phyloP scores from a whole-genome alignment of 148 eudicot species.

The Vaccinium myrtillus region DNA sequence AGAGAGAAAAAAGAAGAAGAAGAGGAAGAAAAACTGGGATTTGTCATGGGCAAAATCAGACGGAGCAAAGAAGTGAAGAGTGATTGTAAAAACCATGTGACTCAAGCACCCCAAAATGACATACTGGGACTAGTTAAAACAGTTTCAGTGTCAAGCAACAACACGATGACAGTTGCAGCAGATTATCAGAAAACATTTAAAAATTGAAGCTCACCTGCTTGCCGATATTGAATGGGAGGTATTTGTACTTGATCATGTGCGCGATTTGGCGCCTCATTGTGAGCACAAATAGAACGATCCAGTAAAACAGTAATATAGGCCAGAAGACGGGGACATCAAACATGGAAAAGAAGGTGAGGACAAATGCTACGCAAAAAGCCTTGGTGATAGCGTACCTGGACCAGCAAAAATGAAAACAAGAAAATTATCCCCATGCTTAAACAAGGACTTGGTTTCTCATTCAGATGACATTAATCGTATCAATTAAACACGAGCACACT shows the following conservation, averaged over 20 bases:
- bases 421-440: background rate
- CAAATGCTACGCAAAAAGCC: slow-evolving; percentile 58
- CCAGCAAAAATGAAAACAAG: background rate
- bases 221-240: slow-evolving; percentile 75
- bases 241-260: slow-evolving; percentile 90
- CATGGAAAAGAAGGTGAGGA: slow-evolving; percentile 63
- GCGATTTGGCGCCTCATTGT: slow-evolving; percentile 91
- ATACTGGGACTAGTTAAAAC: background rate
- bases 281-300: slow-evolving; percentile 74
- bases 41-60: background rate
- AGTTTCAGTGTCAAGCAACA: background rate
- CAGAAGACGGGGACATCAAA: slow-evolving; percentile 81
- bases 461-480: background rate
- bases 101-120: slow-evolving; percentile 6
- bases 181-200: background rate
- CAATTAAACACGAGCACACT: background rate
- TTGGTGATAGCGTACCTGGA: slow-evolving; percentile 75
- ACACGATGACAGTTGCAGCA: background rate
- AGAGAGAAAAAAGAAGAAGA: no score
- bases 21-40: no score
- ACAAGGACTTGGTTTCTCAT: background rate
- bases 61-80: background rate
- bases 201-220: slow-evolving; percentile 59
- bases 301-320: slow-evolving; percentile 74
- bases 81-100: background rate